Evolutionary conservation across 768 basidiomycete species (phyloP), one percentile per base, ranked within the genome.

Genomic region (Suillus weaverae): DNA sequence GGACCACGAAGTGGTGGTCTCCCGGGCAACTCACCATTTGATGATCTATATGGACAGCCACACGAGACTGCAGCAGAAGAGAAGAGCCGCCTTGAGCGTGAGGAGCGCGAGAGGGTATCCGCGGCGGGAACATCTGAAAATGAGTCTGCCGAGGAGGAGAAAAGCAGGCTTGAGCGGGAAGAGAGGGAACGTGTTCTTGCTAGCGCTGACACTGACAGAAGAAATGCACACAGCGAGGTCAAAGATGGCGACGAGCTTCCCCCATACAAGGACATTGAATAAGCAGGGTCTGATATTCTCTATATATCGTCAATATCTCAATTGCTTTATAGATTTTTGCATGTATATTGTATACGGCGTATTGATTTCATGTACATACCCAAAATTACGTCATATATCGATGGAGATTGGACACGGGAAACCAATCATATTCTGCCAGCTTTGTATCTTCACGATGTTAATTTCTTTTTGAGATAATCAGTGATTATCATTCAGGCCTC

Each of bases 101-200:
- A 81, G 75, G 85, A 81, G 70, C 78, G 80, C 78, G 89, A 83
- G 78, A 80, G 79, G 63, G 74, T 80, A 68, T 80, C 77, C 16
- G 72, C 67, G 0, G 70, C 68, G 38, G 65, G 72, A 39, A 69
- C 62, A n/a, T 53, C 64, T 18, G 60, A 65, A 22, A 72, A 74
- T 32, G 85, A 87, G 72, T 80, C 80, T 59, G 86, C 88, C 0
- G 86, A 84, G 59, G 86, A 88, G 5, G 88, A 90, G 81, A 90
- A 88, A 81, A 81, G 76, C 71, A 76, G 87, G 26, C 68, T 86
- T 59, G 88, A 90, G 73, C 83, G 84, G 53, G 89, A 91, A 70
- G 88, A 89, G 69, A 79, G 87, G 60, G 91, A 90, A 68, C 80
- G 83, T 26, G 67, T 87, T 18, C 68, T 84, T 60, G 68, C 57